Base-by-base conservation (phyloP, 148 eudicot genomes). In the Cornus suecica region DNA sequence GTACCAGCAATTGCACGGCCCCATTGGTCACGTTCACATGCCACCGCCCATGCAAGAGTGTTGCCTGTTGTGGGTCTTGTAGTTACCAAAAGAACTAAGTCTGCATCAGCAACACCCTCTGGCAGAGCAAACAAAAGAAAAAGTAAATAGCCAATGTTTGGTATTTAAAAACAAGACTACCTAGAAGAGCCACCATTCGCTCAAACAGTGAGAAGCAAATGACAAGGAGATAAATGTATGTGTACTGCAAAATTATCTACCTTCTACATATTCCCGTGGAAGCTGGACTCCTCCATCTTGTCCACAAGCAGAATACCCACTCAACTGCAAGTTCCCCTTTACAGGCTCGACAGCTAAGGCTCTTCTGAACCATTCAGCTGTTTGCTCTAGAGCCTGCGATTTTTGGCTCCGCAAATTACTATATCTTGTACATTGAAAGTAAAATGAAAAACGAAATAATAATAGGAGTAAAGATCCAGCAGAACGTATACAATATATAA, bases 41-140 rank as follows among this genome's bases (percentile, higher is more conserved):
- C 99, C 72, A 95, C 99, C 15, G 99, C 99, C 99, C 99, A 95
- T n/a, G 99, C 99, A 65, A 95, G 87, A 34, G 99, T 95, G 75
- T 95, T 95, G 45, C 97, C 99, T 9, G 99, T 91, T 52, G 99
- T 95, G 34, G 99, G 99, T 76, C 99, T 92, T 65, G 99, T 92
- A 51, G 99, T 95, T 76, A 95, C 97, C 81, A 95, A 79, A 76
- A 95, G 99, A 81, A 95, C 97, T 42, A 95, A 86, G 76, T 95
- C 99, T 10, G 99, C 92, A 87, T 90, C 78, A 61, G 89, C 86
- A 81, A 95, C 90, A 77, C 99, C 99, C 87, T 89, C 99, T 95
- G 87, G 24, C 80, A 73, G 75, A 65, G 71, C 41, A 18, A 73
- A 37, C 42, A 37, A 29, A 73, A 74, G 30, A 62, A 70, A 28